Conservation (phyloP, 257 asterid species). For the Solanum clarkiae region DNA sequence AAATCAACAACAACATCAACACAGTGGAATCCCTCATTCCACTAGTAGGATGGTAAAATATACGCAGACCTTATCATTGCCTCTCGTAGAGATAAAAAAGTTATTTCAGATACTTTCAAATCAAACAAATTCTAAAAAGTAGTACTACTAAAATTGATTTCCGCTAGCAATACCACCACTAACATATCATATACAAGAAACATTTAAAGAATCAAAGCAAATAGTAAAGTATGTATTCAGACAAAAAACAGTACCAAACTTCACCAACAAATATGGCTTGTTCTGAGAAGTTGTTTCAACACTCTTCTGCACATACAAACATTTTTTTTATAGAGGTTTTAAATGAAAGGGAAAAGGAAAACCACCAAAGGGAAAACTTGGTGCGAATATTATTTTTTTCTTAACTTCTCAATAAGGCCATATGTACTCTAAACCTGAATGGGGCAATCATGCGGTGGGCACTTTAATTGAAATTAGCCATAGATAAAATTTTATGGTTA, state of each 20-base stretch:
- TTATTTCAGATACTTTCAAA: not conserved
- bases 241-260: not conserved
- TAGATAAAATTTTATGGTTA: not conserved
- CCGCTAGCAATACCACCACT: not conserved
- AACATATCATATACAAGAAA: not conserved
- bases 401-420: constrained; percentile 46
- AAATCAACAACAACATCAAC: not conserved
- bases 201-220: not conserved
- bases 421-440: constrained; percentile 43
- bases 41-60: too few species aligned
- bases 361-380: constrained; percentile 26
- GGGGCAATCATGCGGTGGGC: constrained; percentile 53
- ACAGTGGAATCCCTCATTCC: too few species aligned
- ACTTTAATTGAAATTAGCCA: not conserved
- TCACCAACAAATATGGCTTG: not conserved
- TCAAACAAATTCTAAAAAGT: not conserved
- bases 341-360: not conserved
- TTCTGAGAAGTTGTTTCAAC: not conserved
- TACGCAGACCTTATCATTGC: too few species aligned
- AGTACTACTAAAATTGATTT: not conserved
- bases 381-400: constrained; percentile 43
- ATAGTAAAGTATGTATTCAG: not conserved
- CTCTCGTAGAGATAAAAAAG: too few species aligned
- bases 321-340: not conserved
- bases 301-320: not conserved